Evolutionary conservation across 768 basidiomycete species (phyloP).

Genomic region (Rhodotorula kratochvilovae): DNA sequence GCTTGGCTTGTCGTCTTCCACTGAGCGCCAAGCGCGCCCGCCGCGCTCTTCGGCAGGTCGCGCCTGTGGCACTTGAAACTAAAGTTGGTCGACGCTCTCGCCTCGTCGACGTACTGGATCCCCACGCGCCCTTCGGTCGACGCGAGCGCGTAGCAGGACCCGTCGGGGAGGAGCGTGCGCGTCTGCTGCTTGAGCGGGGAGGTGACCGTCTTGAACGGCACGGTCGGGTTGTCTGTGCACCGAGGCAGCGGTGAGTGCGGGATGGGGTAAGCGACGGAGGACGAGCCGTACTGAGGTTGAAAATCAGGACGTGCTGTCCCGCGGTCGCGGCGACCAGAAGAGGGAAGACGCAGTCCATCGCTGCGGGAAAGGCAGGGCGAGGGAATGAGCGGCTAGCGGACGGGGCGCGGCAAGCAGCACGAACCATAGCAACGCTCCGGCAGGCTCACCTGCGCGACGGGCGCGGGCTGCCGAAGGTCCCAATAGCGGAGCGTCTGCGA

Average conservation of each 20-base stretch:
- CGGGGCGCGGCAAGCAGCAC: too few relatives aligned
- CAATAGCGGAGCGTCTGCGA: slow-evolving; percentile 63
- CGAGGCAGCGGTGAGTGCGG: not conserved
- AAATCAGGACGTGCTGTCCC: slow-evolving; percentile 82
- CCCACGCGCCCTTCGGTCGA: slow-evolving; percentile 68
- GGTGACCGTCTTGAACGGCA: slow-evolving; percentile 47
- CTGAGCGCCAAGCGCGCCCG: slow-evolving; percentile 44
- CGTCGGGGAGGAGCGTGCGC: slow-evolving; percentile 56
- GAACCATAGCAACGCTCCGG: slow-evolving; percentile 85
- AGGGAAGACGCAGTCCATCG: slow-evolving; percentile 29
- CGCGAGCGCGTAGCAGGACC: slow-evolving; percentile 49
- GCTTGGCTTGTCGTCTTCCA: slow-evolving; percentile 55
- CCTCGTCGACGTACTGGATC: slow-evolving; percentile 62
- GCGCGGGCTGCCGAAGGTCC: slow-evolving; percentile 73
- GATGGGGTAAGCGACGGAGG: not conserved
- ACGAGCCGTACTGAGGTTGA: slow-evolving; percentile 58
- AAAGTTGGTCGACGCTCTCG: slow-evolving; percentile 63
- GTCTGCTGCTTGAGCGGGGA: slow-evolving; percentile 94
- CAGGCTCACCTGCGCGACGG: slow-evolving; percentile 70
- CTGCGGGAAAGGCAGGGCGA: slow-evolving; percentile 1
- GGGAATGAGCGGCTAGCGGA: not conserved
- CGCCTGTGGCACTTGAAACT: slow-evolving; percentile 75
- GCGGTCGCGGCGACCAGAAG: slow-evolving; percentile 75
- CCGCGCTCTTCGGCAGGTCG: not conserved
- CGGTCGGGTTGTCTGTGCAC: slow-evolving; percentile 59